Evolutionary conservation across 2,329 filamentous ascomycete species (phyloP).

Genomic region (Neodidymelliopsis sp.): DNA sequence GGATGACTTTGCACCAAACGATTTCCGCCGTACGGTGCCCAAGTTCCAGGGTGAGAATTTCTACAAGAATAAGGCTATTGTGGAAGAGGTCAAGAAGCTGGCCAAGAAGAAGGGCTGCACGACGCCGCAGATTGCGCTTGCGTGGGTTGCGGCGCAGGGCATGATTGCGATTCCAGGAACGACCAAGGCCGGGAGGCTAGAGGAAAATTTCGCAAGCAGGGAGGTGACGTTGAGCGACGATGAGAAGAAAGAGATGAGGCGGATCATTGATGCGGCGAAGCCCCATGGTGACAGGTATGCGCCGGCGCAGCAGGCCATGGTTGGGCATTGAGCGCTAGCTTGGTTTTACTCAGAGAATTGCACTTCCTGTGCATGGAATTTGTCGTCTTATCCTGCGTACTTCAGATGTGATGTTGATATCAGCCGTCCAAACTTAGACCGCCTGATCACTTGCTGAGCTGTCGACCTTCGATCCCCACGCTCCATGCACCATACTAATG

Average conservation of each 20-base stretch:
- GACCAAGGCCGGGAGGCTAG: slow-evolving; percentile 27
- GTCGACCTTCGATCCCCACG: too few relatives aligned
- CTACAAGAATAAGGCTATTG: slow-evolving; percentile 40
- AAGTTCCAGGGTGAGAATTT: slow-evolving; percentile 52
- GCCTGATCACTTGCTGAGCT: too few relatives aligned
- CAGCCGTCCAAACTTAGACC: too few relatives aligned
- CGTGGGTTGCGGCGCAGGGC: slow-evolving; percentile 44
- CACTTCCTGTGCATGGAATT: too few relatives aligned
- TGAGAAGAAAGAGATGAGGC: slow-evolving; percentile 31
- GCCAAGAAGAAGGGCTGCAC: slow-evolving; percentile 59
- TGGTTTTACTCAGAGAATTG: too few relatives aligned
- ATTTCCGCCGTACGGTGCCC: slow-evolving; percentile 47
- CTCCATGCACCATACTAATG: too few relatives aligned
- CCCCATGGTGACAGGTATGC: slow-evolving; percentile 47
- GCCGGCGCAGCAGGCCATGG: slow-evolving; percentile 29
- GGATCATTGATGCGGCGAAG: slow-evolving; percentile 49
- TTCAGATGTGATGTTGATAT: too few relatives aligned
- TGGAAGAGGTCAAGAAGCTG: slow-evolving; percentile 35
- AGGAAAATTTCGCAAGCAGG: slow-evolving; percentile 32
- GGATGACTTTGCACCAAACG: slow-evolving; percentile 53
- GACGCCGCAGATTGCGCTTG: slow-evolving; percentile 61
- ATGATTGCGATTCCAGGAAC: slow-evolving; percentile 64
- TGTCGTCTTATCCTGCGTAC: too few relatives aligned
- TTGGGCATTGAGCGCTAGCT: slow-evolving; percentile 21
- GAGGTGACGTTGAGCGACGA: slow-evolving; percentile 31